phyloP scores from a whole-genome alignment of 139 green algal genomes.

The Chlorella sp. region DNA sequence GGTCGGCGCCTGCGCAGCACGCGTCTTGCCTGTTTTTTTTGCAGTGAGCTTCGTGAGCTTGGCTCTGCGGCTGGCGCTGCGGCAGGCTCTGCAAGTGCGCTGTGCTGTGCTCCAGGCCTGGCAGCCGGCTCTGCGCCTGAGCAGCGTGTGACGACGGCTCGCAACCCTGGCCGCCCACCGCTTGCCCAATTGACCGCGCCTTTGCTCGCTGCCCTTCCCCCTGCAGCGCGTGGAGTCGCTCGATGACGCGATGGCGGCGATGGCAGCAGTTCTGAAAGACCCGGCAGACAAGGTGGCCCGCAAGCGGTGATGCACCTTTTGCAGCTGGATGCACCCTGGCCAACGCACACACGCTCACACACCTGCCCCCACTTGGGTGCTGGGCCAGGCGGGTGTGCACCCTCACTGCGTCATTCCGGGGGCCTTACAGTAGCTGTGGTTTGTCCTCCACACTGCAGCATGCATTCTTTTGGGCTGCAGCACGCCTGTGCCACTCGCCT shows the following conservation, averaged over 20 bases:
- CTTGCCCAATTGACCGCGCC: too few relatives aligned
- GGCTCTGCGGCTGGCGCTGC: neutral
- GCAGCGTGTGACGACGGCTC: neutral
- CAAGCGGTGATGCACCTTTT: constrained; percentile 5
- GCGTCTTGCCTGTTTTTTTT: neutral
- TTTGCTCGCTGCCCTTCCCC: neutral
- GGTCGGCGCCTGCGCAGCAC: neutral
- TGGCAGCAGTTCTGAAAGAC: constrained; percentile 26
- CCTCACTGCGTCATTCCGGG: neutral
- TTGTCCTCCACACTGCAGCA: too few relatives aligned
- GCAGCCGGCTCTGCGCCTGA: neutral
- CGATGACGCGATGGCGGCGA: constrained; percentile 55
- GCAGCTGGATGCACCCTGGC: too few relatives aligned
- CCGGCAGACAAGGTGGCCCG: constrained; percentile 29
- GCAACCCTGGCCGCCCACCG: neutral
- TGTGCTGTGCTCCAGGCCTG: neutral
- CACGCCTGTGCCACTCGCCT: too few relatives aligned
- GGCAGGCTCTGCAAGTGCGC: neutral
- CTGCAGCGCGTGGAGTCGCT: constrained; percentile 58
- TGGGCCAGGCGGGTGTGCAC: neutral
- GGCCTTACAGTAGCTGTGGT: too few relatives aligned
- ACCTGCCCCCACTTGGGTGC: neutral
- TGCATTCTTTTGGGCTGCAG: too few relatives aligned
- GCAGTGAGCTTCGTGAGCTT: neutral
- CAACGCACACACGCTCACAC: too few relatives aligned